Conservation (phyloP, 306 rosid genomes). For the Betula pendula region DNA sequence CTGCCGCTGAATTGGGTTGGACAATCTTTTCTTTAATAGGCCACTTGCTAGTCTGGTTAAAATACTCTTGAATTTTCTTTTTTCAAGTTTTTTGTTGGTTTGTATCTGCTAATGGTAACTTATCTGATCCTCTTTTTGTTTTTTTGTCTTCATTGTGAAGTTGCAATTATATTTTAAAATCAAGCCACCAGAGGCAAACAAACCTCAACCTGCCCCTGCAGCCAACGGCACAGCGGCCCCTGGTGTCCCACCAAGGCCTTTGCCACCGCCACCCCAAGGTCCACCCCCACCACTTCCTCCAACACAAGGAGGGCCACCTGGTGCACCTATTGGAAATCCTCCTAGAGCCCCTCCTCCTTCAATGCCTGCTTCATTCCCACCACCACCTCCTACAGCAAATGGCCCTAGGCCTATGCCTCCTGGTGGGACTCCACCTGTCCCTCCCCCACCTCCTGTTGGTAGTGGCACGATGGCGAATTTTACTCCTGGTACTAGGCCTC, state of each 20-base stretch:
- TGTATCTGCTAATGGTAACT: background rate
- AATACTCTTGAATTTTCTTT: background rate
- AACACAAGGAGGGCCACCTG: constrained; percentile 65
- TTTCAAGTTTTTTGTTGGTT: background rate
- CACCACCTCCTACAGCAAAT: constrained; percentile 83
- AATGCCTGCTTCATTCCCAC: constrained; percentile 69
- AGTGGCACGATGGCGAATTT: constrained; percentile 52
- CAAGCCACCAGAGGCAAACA: constrained; percentile 83
- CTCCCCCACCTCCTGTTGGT: constrained; percentile 76
- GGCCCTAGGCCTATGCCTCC: constrained; percentile 85
- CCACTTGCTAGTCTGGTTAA: background rate
- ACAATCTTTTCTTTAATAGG: background rate
- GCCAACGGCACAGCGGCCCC: constrained; percentile 76
- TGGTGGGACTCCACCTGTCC: constrained; percentile 72
- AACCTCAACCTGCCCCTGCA: constrained; percentile 67
- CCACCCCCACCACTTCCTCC: constrained; percentile 87
- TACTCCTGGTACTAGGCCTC: constrained; percentile 67
- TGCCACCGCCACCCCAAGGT: constrained; percentile 84
- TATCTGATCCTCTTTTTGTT: constrained; percentile 19
- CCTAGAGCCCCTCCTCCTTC: constrained; percentile 80
- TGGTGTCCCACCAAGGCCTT: constrained; percentile 80
- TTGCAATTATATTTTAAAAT: constrained; percentile 86
- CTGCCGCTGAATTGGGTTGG: background rate
- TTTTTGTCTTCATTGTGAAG: constrained; percentile 46
- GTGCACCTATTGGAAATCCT: constrained; percentile 69